A percentile compares a stretch with the other conserved stretches of the same genome.
Evolutionary conservation across 371 early-diverging fungal species (phyloP).

Genomic region (Smittium culicis): DNA sequence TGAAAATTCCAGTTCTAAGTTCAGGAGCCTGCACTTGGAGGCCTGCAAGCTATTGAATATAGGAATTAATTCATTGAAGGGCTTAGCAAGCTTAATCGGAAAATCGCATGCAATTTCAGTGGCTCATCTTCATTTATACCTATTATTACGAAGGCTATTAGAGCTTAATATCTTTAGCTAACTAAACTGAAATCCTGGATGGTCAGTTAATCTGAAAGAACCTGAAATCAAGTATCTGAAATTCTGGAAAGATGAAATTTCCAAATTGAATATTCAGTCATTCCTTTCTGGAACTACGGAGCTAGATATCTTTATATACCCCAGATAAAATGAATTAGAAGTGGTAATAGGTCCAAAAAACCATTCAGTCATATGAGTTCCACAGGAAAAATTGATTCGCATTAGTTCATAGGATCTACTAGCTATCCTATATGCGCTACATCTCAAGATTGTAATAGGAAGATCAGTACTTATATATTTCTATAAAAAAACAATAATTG

Average conservation of each 20-base stretch:
- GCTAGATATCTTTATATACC: not conserved
- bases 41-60: not conserved
- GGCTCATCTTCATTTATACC: not conserved
- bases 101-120: not conserved
- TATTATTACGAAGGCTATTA: not conserved
- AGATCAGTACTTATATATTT: not conserved
- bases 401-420: not conserved
- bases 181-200: not conserved
- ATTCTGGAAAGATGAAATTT: not conserved
- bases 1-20: not conserved
- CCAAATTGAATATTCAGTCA: not conserved
- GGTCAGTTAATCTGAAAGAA: not conserved
- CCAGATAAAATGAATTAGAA: not conserved
- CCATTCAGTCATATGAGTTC: not conserved
- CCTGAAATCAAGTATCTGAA: not conserved
- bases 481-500: not conserved
- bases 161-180: not conserved
- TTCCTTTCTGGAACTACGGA: not conserved
- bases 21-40: not conserved
- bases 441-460: not conserved
- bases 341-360: no score
- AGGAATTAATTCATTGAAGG: not conserved
- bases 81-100: conserved; percentile 13
- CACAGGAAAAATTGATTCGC: not conserved
- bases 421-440: not conserved